Percentiles rank a stretch among this genome's conserved stretches.
These are phyloP conservation scores for Setomelanomma holmii DNA, from an alignment of 2,329 filamentous ascomycete genomes.

Conservation along the genomic window DNA sequence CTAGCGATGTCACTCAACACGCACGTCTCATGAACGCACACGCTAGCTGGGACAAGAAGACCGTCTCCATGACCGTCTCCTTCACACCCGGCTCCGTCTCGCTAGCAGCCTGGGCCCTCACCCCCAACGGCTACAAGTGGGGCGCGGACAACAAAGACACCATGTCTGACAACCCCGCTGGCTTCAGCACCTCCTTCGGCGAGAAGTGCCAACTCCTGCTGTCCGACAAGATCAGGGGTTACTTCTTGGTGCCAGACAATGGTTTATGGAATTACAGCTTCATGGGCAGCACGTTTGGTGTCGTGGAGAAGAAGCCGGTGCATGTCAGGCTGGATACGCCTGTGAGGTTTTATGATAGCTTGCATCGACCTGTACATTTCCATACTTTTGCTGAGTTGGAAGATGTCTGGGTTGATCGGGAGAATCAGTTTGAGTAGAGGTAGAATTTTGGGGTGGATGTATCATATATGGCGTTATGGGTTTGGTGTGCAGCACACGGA, in stretches of 20 bases:
- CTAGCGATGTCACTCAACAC: conserved; percentile 92
- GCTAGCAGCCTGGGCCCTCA: conserved; percentile 90
- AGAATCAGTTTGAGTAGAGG: conserved; percentile 88
- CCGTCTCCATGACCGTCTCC: conserved; percentile 90
- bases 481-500: background rate
- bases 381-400: conserved; percentile 97
- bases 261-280: conserved; percentile 98
- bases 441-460: conserved; percentile 5
- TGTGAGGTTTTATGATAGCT: conserved; percentile 83
- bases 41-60: conserved; percentile 83
- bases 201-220: conserved; percentile 94
- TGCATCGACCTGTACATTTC: conserved; percentile 94
- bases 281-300: conserved; percentile 87
- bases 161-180: conserved; percentile 89
- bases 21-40: conserved; percentile 88
- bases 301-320: conserved; percentile 87
- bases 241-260: conserved; percentile 92
- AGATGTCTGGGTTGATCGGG: conserved; percentile 92
- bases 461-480: conserved; percentile 13
- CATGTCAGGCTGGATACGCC: conserved; percentile 95
- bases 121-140: conserved; percentile 94
- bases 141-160: conserved; percentile 94
- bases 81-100: conserved; percentile 98
- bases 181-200: conserved; percentile 90
- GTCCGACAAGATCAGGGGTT: conserved; percentile 91